Evolutionary conservation across 1,139 yeast genomes (phyloP).

Genomic region (Hyphopichia fennica): DNA sequence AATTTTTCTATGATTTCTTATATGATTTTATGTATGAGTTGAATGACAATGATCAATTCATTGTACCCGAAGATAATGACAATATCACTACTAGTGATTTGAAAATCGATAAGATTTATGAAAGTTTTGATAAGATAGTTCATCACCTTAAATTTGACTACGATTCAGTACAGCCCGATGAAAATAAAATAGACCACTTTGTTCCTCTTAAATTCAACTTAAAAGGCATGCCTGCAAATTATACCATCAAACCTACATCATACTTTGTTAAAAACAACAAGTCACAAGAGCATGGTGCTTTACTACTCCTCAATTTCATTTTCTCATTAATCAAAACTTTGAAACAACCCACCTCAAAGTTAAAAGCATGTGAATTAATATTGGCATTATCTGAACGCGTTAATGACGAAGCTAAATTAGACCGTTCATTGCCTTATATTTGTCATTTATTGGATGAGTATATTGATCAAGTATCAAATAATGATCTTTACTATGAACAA

Average conservation of each 20-base stretch:
- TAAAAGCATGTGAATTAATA: slow-evolving; percentile 75
- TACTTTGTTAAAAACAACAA: slow-evolving; percentile 10
- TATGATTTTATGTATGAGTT: slow-evolving; percentile 60
- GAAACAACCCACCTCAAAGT: slow-evolving; percentile 58
- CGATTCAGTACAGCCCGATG: slow-evolving; percentile 1
- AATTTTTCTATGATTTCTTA: slow-evolving; percentile 65
- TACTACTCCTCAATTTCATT: slow-evolving; percentile 63
- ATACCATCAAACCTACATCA: slow-evolving; percentile 40
- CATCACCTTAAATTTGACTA: slow-evolving; percentile 47
- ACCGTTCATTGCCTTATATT: slow-evolving; percentile 80
- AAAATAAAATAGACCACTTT: slow-evolving; percentile 4
- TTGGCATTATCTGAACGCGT: slow-evolving; percentile 75
- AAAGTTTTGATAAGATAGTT: slow-evolving; percentile 54
- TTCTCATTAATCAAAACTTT: slow-evolving; percentile 68
- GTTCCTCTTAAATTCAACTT: slow-evolving; percentile 51
- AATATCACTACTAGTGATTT: slow-evolving; percentile 50
- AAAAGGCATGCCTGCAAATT: slow-evolving; percentile 46
- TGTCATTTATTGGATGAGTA: slow-evolving; percentile 47
- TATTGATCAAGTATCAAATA: slow-evolving; percentile 12
- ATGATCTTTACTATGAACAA: neutral
- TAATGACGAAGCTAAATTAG: slow-evolving; percentile 81
- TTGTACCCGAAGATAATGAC: slow-evolving; percentile 16
- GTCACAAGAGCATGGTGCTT: slow-evolving; percentile 45
- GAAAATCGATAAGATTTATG: slow-evolving; percentile 57
- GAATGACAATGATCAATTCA: slow-evolving; percentile 24